Conservation (phyloP, 371 early-diverging fungal genomes). For the Mucor piriformis region DNA sequence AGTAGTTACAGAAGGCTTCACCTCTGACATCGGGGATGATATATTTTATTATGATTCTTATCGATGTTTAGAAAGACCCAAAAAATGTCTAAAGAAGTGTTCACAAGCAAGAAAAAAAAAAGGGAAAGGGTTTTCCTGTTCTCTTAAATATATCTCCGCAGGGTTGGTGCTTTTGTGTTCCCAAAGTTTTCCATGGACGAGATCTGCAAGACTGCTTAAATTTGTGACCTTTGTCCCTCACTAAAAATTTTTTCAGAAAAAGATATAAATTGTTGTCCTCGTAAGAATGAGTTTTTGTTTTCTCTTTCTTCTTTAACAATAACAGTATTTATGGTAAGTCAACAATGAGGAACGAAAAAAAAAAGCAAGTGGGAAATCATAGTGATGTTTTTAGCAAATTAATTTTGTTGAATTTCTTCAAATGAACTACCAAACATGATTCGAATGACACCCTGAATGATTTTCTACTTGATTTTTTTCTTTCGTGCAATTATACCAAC, state of each 20-base stretch:
- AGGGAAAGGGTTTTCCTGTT: no score
- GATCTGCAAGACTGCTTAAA: no score
- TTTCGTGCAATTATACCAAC: background rate
- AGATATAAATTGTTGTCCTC: background rate
- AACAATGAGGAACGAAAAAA: background rate
- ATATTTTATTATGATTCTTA: background rate
- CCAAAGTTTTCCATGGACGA: no score
- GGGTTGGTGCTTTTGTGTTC: no score
- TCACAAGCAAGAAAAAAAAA: no score
- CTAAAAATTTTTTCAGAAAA: background rate
- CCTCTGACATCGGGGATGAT: background rate
- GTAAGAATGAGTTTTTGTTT: background rate
- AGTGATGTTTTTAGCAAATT: constrained; percentile 33
- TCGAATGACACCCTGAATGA: constrained; percentile 35
- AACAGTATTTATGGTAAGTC: constrained; percentile 1
- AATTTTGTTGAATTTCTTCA: constrained; percentile 44
- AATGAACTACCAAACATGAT: constrained; percentile 33
- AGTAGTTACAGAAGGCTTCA: background rate
- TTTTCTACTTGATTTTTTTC: background rate
- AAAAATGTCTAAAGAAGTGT: background rate
- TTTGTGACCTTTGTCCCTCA: background rate
- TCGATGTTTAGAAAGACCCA: background rate
- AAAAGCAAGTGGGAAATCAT: background rate
- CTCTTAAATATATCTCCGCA: background rate
- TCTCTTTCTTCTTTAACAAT: background rate